Evolutionary conservation across 495 filamentous ascomycete genomes (phyloP).

Genomic region (Aspergillus bertholletiae): DNA sequence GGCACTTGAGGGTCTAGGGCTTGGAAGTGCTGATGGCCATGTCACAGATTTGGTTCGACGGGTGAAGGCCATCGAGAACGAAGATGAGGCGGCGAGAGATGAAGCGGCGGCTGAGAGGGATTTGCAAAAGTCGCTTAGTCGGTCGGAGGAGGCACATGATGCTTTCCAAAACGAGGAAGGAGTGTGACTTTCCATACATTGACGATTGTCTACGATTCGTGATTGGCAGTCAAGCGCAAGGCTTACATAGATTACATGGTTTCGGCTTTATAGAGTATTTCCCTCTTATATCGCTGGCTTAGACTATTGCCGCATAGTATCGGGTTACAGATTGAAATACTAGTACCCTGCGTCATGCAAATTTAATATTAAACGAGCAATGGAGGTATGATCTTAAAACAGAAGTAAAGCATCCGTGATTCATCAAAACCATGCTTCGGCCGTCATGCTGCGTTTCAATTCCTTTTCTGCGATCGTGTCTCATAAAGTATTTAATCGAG

Average conservation of each 20-base stretch:
- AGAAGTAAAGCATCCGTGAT: conserved; percentile 7
- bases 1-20: conserved; percentile 69
- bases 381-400: conserved; percentile 7
- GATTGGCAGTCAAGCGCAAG: neutral
- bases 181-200: neutral
- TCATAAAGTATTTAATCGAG: conserved; percentile 5
- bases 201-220: too few relatives aligned
- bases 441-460: conserved; percentile 15
- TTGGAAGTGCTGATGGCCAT: conserved; percentile 81
- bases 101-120: conserved; percentile 38
- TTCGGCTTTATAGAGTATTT: neutral
- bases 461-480: conserved; percentile 13
- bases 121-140: conserved; percentile 27
- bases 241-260: neutral
- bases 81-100: conserved; percentile 23
- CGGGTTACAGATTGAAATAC: neutral
- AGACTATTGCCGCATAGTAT: neutral
- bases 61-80: conserved; percentile 40
- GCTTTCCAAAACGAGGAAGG: conserved; percentile 6
- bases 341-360: neutral
- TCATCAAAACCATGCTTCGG: conserved; percentile 11
- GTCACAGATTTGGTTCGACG: conserved; percentile 53
- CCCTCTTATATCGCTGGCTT: neutral
- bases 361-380: conserved; percentile 1
- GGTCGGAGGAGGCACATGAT: conserved; percentile 20